Conservation (phyloP, 352 stramenopile genomes). For the Globisporangium middletonii region DNA sequence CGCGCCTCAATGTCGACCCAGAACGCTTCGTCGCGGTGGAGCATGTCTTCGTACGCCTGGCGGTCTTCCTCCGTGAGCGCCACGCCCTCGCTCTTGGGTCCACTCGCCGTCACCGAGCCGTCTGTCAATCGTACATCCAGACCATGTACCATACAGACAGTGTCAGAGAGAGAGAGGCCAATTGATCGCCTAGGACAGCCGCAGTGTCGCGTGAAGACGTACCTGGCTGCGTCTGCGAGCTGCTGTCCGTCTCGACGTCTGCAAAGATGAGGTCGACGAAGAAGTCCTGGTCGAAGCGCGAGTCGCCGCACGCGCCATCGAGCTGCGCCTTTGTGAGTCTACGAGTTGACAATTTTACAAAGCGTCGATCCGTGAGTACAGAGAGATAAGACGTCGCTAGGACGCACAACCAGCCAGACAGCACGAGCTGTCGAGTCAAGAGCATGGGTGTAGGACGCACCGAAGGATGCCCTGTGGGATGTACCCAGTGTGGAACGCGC, state of each 20-base stretch:
- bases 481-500: slow-evolving; percentile 98
- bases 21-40: slow-evolving; percentile 81
- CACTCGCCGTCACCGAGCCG: slow-evolving; percentile 9
- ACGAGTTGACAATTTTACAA: not conserved
- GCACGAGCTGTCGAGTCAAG: no score
- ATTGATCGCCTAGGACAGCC: not conserved
- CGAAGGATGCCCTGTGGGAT: slow-evolving; percentile 93
- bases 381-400: no score
- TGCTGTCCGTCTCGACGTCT: slow-evolving; percentile 80
- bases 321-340: slow-evolving; percentile 94
- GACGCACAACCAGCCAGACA: no score
- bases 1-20: slow-evolving; percentile 82
- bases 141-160: not conserved
- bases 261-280: slow-evolving; percentile 97
- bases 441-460: slow-evolving; percentile 14
- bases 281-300: slow-evolving; percentile 93
- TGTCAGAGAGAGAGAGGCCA: no score
- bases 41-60: slow-evolving; percentile 85
- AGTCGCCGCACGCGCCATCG: slow-evolving; percentile 93
- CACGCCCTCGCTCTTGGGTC: slow-evolving; percentile 62
- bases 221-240: slow-evolving; percentile 16
- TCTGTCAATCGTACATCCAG: slow-evolving; percentile 2
- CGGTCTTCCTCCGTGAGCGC: slow-evolving; percentile 73
- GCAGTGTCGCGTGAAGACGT: not conserved
- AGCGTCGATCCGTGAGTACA: no score